These are phyloP conservation scores for Globisporangium viniferum DNA, from an alignment of 352 stramenopile species.

Conservation along the genomic window DNA sequence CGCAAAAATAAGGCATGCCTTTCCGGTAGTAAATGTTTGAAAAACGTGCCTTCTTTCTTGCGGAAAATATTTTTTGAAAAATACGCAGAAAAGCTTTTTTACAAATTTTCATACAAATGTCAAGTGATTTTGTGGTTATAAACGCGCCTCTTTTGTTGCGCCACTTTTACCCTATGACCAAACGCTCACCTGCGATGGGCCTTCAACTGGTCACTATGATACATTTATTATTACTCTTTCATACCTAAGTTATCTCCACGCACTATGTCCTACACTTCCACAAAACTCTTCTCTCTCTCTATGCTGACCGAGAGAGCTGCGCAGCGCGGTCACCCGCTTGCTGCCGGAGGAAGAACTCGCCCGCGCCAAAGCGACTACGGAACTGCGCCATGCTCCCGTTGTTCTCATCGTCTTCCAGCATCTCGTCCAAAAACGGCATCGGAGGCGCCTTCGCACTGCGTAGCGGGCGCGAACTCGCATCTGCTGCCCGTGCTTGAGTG, in stretches of 20 bases:
- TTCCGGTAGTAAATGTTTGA: too few relatives aligned
- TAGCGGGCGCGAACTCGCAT: not conserved
- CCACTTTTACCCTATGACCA: too few relatives aligned
- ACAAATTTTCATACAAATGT: too few relatives aligned
- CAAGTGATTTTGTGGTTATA: too few relatives aligned
- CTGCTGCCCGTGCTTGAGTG: not conserved
- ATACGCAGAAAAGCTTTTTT: too few relatives aligned
- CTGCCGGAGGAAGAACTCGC: constrained; percentile 12
- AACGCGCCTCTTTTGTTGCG: too few relatives aligned
- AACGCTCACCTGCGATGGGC: too few relatives aligned
- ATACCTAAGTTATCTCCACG: not conserved
- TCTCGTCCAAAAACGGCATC: constrained; percentile 28
- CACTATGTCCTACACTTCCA: constrained; percentile 4
- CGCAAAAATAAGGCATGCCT: too few relatives aligned
- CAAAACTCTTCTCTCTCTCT: not conserved
- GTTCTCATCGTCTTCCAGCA: constrained; percentile 12
- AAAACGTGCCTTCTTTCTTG: too few relatives aligned
- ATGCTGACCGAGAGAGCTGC: constrained; percentile 8
- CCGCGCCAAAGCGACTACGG: constrained; percentile 14
- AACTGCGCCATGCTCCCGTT: constrained; percentile 21
- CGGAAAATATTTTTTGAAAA: too few relatives aligned
- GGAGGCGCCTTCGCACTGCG: constrained; percentile 6
- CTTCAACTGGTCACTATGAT: not conserved
- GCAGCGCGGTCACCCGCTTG: not conserved
- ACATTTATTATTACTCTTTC: not conserved